phyloP scores from a whole-genome alignment of 2,329 filamentous ascomycete genomes.

The Meredithiella fracta region DNA sequence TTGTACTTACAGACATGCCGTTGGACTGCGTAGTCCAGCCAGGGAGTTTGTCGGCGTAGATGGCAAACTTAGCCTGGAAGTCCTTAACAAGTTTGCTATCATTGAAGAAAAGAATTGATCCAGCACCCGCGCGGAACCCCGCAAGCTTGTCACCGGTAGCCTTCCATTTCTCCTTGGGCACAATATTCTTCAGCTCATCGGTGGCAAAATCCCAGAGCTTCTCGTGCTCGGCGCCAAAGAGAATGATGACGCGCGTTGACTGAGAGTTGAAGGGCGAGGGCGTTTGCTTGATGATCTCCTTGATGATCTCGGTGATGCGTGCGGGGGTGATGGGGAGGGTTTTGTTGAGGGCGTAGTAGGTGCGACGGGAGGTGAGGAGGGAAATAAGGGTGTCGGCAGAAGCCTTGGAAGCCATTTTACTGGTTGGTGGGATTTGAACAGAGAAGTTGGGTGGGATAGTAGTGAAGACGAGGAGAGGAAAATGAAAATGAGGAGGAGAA shows the following conservation, averaged over 20 bases:
- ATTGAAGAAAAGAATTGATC: constrained; percentile 78
- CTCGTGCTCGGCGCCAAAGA: constrained; percentile 69
- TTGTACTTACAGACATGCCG: constrained; percentile 46
- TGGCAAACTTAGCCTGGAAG: constrained; percentile 51
- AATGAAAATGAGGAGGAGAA: constrained; percentile 5
- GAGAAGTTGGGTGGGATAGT: not conserved
- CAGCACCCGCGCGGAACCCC: constrained; percentile 55
- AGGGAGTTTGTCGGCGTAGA: constrained; percentile 68
- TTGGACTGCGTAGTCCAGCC: constrained; percentile 59
- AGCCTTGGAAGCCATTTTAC: constrained; percentile 26
- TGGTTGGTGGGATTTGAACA: constrained; percentile 6
- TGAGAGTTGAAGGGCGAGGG: constrained; percentile 85
- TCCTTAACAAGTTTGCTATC: constrained; percentile 50
- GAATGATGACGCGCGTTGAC: constrained; percentile 59
- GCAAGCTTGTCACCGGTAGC: constrained; percentile 28
- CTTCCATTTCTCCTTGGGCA: constrained; percentile 48
- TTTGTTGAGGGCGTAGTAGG: constrained; percentile 52
- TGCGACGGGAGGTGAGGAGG: constrained; percentile 50
- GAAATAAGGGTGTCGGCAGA: constrained; percentile 36
- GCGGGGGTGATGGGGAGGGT: constrained; percentile 38
- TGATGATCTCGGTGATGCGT: constrained; percentile 48
- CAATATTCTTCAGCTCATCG: constrained; percentile 48
- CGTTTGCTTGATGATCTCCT: constrained; percentile 46
- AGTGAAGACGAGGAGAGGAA: constrained; percentile 1
- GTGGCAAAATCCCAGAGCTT: constrained; percentile 67